Evolutionary conservation across 345 rosid species (phyloP).

Genomic region (Nephelium lappaceum): DNA sequence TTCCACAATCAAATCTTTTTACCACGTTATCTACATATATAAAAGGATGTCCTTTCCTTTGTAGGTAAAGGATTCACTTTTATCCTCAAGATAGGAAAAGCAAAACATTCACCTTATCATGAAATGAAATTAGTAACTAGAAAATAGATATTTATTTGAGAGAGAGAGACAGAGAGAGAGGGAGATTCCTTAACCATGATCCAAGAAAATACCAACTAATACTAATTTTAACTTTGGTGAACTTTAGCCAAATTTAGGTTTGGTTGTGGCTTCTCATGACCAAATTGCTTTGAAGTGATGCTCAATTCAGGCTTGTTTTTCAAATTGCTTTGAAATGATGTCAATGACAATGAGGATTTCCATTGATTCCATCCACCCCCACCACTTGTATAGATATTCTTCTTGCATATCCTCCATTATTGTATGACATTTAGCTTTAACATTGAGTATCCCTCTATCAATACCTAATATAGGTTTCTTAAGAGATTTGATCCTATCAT

Average conservation of each 20-base stretch:
- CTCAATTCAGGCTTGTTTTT: neutral
- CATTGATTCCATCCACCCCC: neutral
- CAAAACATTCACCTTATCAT: neutral
- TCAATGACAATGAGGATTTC: neutral
- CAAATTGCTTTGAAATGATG: too few species aligned
- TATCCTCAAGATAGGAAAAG: neutral
- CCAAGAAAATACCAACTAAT: neutral
- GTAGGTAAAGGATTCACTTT: neutral
- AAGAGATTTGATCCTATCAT: neutral
- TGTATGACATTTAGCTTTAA: neutral
- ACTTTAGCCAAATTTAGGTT: neutral
- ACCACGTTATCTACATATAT: neutral
- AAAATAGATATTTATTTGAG: neutral
- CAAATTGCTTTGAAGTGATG: neutral
- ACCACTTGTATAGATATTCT: neutral
- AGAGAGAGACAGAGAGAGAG: neutral
- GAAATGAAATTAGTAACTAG: neutral
- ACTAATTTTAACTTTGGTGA: neutral
- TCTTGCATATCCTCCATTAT: neutral
- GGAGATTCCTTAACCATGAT: neutral
- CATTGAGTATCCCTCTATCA: neutral
- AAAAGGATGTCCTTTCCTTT: neutral
- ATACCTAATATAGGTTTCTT: neutral
- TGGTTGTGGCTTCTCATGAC: neutral
- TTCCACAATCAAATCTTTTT: constrained; percentile 9